Conservation (phyloP, 306 rosid species). For the Lathyrus aphaca region DNA sequence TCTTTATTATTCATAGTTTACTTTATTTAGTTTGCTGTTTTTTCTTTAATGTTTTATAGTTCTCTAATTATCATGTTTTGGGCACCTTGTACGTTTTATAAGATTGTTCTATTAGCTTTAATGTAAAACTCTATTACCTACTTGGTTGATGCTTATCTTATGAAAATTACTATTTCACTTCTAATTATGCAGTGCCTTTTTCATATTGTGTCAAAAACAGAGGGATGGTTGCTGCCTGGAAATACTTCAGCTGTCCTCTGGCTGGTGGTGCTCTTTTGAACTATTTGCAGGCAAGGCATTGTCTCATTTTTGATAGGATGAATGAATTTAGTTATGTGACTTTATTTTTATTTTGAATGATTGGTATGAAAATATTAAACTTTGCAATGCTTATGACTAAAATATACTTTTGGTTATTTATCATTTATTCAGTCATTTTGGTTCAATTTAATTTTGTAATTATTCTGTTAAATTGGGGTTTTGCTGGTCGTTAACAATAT, state of each 20-base stretch:
- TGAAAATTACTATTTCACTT: background rate
- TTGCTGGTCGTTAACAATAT: too few relatives aligned
- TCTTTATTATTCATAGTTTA: background rate
- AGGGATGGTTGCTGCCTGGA: background rate
- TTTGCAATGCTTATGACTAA: background rate
- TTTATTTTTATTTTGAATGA: background rate
- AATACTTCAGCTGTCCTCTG: background rate
- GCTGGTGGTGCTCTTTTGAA: background rate
- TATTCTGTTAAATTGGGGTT: too few relatives aligned
- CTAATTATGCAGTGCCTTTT: background rate
- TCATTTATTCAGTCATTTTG: background rate
- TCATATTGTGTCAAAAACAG: background rate
- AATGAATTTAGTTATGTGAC: background rate
- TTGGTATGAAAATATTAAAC: background rate
- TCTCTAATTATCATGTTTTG: background rate
- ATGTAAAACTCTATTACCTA: background rate
- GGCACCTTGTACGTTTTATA: background rate
- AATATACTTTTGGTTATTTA: background rate
- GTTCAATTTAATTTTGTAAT: too few relatives aligned
- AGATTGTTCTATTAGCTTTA: conserved; percentile 7
- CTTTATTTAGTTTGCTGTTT: background rate
- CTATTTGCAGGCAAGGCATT: background rate
- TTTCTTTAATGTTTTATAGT: background rate
- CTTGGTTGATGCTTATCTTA: background rate
- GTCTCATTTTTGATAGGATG: background rate